Base-by-base conservation (phyloP, 2,329 filamentous ascomycete species). In the Pseudocercospora pini-densiflorae region DNA sequence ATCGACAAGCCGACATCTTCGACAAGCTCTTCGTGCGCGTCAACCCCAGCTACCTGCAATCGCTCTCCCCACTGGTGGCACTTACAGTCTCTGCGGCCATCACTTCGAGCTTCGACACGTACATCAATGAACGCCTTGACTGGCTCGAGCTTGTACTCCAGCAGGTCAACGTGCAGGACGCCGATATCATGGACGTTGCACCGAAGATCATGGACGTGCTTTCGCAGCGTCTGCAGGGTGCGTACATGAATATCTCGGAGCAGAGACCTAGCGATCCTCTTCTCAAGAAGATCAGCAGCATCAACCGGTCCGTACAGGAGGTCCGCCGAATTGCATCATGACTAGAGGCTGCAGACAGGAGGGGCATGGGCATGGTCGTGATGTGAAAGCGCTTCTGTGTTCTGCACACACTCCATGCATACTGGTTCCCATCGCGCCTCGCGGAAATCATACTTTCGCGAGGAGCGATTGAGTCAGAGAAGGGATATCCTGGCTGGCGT, bases 81-180 rank as follows among this genome's bases (percentile, higher is more conserved):
- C 82, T 90, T 49, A 89, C 87, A 2, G 86, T 89, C 27, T 86
- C 85, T 61, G 87, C 87, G 23, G 87, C 88, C n/a, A 85, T 89
- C 27, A 88, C 86, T 1, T 82, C 84, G 2, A 82, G 82, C 53
- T 78, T 89, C 64, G 80, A 84, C 31, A 84, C 83, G 9, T 84
- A 87, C 67, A 75, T 86, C 27, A 73, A 78, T 36, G 81, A 86
- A 74, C 86, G 88, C 64, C 81, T 90, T 14, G 77, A 82, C 23
- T 90, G 88, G 88, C 81, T 90, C 27, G 82, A 85, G 59, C 80
- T 82, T 59, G 85, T 87, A 10, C 79, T 90, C 62, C 77, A 79
- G 68, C 82, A 80, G 59, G 83, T 89, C 61, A 81, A 89, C 72
- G 64, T 72, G 29, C 61, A 70, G 45, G 74, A 78, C 60, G 59